Conservation (phyloP, 305 asterid species). For the Rubia balearica region DNA sequence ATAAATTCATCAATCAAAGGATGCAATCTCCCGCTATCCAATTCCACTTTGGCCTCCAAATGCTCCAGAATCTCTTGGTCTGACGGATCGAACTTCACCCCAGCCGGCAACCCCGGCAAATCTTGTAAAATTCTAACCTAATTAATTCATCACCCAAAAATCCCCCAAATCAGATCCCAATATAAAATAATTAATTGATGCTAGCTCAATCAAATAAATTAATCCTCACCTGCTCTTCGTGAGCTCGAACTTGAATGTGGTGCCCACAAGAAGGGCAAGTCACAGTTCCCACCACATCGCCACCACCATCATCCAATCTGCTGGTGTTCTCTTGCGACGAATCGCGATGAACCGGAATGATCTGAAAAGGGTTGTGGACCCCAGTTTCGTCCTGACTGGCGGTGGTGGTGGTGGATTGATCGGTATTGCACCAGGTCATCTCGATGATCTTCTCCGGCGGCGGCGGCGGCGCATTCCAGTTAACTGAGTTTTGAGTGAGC, state of each 20-base stretch:
- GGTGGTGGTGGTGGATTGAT: slow-evolving; percentile 13
- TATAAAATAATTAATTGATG: neutral
- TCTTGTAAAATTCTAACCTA: slow-evolving; percentile 46
- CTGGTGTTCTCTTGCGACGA: slow-evolving; percentile 23
- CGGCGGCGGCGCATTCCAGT: slow-evolving; percentile 28
- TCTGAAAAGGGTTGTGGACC: slow-evolving; percentile 25
- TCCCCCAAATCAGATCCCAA: neutral
- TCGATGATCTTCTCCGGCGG: slow-evolving; percentile 8
- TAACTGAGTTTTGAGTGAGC: neutral
- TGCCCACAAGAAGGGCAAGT: slow-evolving; percentile 81
- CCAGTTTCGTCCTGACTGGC: slow-evolving; percentile 18
- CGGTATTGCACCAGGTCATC: slow-evolving; percentile 50
- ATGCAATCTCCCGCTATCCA: slow-evolving; percentile 47
- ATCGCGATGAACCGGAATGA: slow-evolving; percentile 20
- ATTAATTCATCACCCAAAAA: neutral
- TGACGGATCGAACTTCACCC: slow-evolving; percentile 88
- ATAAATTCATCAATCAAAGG: slow-evolving; percentile 79
- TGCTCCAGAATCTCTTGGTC: slow-evolving; percentile 84
- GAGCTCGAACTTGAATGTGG: slow-evolving; percentile 43
- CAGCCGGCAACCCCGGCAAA: slow-evolving; percentile 84
- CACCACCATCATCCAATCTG: slow-evolving; percentile 21
- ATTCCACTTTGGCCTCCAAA: slow-evolving; percentile 58
- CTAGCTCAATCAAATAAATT: neutral
- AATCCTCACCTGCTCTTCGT: slow-evolving; percentile 45
- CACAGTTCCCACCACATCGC: slow-evolving; percentile 21